These are phyloP conservation scores for Cylindrotheca fusiformis DNA, from an alignment of 108 stramenopile genomes.

Conservation along the genomic window DNA sequence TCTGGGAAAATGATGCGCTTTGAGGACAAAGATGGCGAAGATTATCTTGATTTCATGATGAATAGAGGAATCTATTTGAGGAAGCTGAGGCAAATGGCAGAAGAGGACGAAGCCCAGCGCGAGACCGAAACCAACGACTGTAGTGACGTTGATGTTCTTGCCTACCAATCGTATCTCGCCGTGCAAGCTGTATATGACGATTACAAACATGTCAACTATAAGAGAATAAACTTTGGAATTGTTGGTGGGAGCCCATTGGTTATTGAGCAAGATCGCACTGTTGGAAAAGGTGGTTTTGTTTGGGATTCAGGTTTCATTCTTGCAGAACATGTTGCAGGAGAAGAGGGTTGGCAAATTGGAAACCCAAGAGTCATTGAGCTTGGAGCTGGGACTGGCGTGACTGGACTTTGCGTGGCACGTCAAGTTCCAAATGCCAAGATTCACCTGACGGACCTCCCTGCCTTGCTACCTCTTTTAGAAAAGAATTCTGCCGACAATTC, in stretches of 20 bases:
- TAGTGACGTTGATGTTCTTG: conserved; percentile 1
- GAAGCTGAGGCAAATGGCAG: conserved; percentile 35
- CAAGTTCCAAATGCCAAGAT: conserved; percentile 39
- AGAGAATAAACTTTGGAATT: conserved; percentile 55
- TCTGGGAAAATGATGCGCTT: not conserved
- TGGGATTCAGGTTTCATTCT: conserved; percentile 83
- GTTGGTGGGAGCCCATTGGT: conserved; percentile 31
- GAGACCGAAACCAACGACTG: not conserved
- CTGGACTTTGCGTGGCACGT: conserved; percentile 62
- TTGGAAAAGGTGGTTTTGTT: conserved; percentile 80
- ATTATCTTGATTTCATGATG: conserved; percentile 41
- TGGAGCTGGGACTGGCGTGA: conserved; percentile 76
- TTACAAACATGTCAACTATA: conserved; percentile 75
- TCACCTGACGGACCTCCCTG: conserved; percentile 67
- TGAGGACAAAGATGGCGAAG: conserved; percentile 12
- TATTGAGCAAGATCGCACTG: conserved; percentile 61
- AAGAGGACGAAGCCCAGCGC: conserved; percentile 46
- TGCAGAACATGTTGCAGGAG: conserved; percentile 60
- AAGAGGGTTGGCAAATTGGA: not conserved
- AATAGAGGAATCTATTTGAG: conserved; percentile 36
- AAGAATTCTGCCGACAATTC: conserved; percentile 39
- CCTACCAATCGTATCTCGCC: conserved; percentile 59
- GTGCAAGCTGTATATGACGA: conserved; percentile 77
- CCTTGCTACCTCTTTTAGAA: conserved; percentile 51
- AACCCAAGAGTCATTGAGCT: conserved; percentile 53